Percentiles rank a stretch among this genome's conserved stretches.
These are phyloP conservation scores for Solanum aculeatissimum DNA, from an alignment of 305 asterid genomes.

Conservation along the genomic window DNA sequence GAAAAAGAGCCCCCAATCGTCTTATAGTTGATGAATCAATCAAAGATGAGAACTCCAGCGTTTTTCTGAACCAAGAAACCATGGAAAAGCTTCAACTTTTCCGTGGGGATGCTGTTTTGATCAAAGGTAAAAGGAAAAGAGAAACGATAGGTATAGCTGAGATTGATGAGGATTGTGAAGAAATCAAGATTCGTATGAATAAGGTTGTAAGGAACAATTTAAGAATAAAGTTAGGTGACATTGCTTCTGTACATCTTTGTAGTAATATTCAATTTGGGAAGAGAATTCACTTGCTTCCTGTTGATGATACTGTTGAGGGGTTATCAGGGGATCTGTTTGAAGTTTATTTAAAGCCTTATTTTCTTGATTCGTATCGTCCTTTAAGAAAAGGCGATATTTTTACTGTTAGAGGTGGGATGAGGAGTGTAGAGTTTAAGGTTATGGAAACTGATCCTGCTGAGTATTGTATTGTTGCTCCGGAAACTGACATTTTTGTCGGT, in stretches of 20 bases:
- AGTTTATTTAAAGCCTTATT: constrained; percentile 37
- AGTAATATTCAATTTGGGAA: constrained; percentile 36
- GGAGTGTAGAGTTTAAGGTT: constrained; percentile 32
- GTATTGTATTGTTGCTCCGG: constrained; percentile 45
- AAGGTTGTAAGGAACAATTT: constrained; percentile 3
- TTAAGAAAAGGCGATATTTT: constrained; percentile 41
- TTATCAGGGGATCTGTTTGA: constrained; percentile 48
- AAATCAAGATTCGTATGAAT: constrained; percentile 38
- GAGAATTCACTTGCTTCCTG: constrained; percentile 38
- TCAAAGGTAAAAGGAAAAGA: constrained; percentile 42
- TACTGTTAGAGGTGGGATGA: constrained; percentile 49
- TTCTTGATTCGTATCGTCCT: constrained; percentile 41
- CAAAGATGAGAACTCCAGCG: constrained; percentile 30
- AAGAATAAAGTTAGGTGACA: constrained; percentile 33
- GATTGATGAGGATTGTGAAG: constrained; percentile 37
- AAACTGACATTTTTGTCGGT: constrained; percentile 42
- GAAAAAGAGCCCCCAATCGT: constrained; percentile 37
- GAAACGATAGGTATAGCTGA: constrained; percentile 34
- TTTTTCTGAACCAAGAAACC: constrained; percentile 21
- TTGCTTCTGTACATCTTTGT: constrained; percentile 44
- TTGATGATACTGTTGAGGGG: constrained; percentile 43
- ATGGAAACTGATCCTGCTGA: constrained; percentile 44
- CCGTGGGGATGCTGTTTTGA: background rate
- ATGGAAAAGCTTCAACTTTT: constrained; percentile 26
- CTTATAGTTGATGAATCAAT: constrained; percentile 35